Conservation (phyloP, 345 rosid genomes). For the Kernera saxatilis region DNA sequence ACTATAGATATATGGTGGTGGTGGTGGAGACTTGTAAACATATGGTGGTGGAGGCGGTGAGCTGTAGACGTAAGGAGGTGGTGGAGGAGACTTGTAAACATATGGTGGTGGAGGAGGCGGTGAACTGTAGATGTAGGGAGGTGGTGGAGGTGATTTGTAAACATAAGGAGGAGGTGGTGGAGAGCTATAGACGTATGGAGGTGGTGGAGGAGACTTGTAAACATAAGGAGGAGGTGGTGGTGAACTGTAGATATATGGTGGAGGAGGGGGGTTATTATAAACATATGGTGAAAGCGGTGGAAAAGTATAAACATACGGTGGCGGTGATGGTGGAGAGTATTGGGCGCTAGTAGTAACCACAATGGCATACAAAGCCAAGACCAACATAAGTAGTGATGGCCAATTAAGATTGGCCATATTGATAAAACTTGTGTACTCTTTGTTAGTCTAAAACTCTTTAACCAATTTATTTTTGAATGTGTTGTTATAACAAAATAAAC, state of each 20-base stretch:
- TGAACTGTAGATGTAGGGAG: neutral
- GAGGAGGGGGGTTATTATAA: neutral
- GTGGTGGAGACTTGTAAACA: neutral
- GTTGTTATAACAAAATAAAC: neutral
- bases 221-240: neutral
- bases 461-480: slow-evolving; percentile 11
- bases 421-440: neutral
- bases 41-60: neutral
- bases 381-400: slow-evolving; percentile 17
- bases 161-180: neutral
- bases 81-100: neutral
- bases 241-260: neutral
- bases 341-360: slow-evolving; percentile 15
- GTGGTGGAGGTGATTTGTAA: neutral
- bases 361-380: slow-evolving; percentile 20
- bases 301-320: neutral
- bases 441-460: neutral
- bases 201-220: neutral
- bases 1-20: neutral
- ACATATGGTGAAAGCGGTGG: neutral
- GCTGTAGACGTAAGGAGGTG: neutral
- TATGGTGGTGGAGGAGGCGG: neutral
- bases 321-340: slow-evolving; percentile 2
- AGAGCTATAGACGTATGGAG: neutral
- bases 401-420: slow-evolving; percentile 24